Base-by-base conservation (phyloP, 768 basidiomycete genomes). In the Amanita muscaria region DNA sequence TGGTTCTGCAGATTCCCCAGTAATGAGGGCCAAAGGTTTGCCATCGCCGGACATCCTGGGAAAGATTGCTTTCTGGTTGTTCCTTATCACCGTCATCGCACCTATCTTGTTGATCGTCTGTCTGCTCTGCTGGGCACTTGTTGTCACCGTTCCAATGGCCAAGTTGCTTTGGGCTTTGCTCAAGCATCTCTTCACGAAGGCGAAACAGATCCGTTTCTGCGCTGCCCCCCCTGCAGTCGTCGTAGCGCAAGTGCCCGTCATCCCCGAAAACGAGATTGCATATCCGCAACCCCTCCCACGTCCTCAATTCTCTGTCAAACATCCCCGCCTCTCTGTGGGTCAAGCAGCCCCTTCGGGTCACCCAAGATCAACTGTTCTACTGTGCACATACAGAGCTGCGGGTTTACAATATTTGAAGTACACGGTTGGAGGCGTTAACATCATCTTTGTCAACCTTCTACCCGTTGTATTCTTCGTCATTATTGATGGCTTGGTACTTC, bases 371-470 rank as follows among this genome's bases (percentile, higher is more conserved):
- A 97, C 88, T 0, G 87, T 99, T 5, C 69, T 99, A 21, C 76
- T 99, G 22, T 99, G 96, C 65, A 94, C 86, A 3, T 98, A 98
- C 61, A 80, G 81, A 18, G 96, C 96, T 1, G 72, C 82, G 42
- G 96, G 94, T 2, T 68, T 79, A 55, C 75, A 93, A 60, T 98
- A 96, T 66, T 97, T 88, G 83, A 99, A 99, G 72, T 99, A 99
- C 61, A 99, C 96, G 4, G 77, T 99, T 40, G 91, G 96, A 15
- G 96, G 96, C 14, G 93, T 98, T 52, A 99, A 99, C 72, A 97
- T 99, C 60, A 64, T 98, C 48, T 98, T 99, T 64, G 79, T 99
- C 66, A 96, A 98, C 64, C 83, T 98, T 48, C 59, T 98, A 25
- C 85, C 91, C 2, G 63, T 97, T 44, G 91, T 98, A 9, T 91